These are phyloP conservation scores for Volutella citrinella DNA, from an alignment of 2,329 filamentous ascomycete species.

Conservation along the genomic window DNA sequence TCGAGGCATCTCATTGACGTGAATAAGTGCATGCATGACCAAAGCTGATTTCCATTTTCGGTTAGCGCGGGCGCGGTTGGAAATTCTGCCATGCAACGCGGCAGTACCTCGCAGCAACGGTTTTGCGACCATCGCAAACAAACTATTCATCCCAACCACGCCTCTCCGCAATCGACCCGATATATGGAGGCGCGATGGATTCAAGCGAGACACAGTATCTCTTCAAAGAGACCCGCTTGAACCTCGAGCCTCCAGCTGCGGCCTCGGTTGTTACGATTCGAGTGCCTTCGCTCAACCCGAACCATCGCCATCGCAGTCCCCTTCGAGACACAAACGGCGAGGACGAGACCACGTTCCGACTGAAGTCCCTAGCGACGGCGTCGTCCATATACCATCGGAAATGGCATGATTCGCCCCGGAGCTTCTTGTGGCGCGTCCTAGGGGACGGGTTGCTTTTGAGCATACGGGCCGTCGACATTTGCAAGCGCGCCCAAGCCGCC, in stretches of 20 bases:
- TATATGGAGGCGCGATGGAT: conserved; percentile 68
- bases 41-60: conserved; percentile 35
- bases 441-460: conserved; percentile 78
- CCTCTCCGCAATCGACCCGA: conserved; percentile 18
- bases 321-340: conserved; percentile 41
- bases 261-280: conserved; percentile 69
- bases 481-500: conserved; percentile 59
- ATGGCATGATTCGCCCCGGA: conserved; percentile 72
- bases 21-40: no score
- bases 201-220: conserved; percentile 60
- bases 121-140: conserved; percentile 24
- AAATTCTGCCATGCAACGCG: conserved; percentile 34
- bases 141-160: conserved; percentile 13
- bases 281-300: conserved; percentile 56
- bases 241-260: conserved; percentile 69
- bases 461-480: conserved; percentile 78
- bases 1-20: no score
- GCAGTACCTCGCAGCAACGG: conserved; percentile 21
- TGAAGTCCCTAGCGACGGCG: conserved; percentile 70
- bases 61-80: conserved; percentile 32
- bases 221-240: conserved; percentile 85
- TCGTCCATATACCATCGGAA: conserved; percentile 83
- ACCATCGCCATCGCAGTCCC: conserved; percentile 40
- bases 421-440: conserved; percentile 87
- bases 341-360: conserved; percentile 72